Evolutionary conservation across 257 asterid genomes (phyloP).

Genomic region (Solanum appendiculatum): DNA sequence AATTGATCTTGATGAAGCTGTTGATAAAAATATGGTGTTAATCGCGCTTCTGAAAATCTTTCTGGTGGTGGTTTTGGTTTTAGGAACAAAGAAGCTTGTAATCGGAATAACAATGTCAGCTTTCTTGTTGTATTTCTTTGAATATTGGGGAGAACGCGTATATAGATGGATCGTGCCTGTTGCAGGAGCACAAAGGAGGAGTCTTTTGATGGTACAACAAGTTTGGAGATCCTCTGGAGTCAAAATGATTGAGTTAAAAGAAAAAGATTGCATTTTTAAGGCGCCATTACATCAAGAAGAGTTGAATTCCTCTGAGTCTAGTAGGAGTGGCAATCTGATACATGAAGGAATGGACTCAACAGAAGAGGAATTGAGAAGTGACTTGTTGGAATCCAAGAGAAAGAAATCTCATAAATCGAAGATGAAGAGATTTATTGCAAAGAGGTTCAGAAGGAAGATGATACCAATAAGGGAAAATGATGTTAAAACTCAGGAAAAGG

Average conservation of each 20-base stretch:
- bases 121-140: constrained; percentile 40
- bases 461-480: neutral
- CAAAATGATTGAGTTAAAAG: constrained; percentile 1
- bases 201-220: neutral
- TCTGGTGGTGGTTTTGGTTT: constrained; percentile 53
- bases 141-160: constrained; percentile 23
- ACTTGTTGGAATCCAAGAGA: constrained; percentile 15
- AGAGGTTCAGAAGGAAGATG: constrained; percentile 23
- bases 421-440: constrained; percentile 43
- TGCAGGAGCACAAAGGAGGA: constrained; percentile 4
- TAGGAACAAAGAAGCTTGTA: constrained; percentile 45
- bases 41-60: constrained; percentile 28
- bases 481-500: constrained; percentile 2
- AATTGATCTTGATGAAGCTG: neutral
- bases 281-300: neutral
- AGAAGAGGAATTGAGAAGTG: constrained; percentile 8
- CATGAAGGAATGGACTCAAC: constrained; percentile 11
- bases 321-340: neutral
- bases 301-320: neutral
- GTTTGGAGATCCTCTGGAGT: neutral
- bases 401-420: constrained; percentile 30
- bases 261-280: neutral
- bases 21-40: constrained; percentile 19
- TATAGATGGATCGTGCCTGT: constrained; percentile 8
- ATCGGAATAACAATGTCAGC: constrained; percentile 69